Conservation (phyloP, 768 basidiomycete species). For the Clavaria fumosa region DNA sequence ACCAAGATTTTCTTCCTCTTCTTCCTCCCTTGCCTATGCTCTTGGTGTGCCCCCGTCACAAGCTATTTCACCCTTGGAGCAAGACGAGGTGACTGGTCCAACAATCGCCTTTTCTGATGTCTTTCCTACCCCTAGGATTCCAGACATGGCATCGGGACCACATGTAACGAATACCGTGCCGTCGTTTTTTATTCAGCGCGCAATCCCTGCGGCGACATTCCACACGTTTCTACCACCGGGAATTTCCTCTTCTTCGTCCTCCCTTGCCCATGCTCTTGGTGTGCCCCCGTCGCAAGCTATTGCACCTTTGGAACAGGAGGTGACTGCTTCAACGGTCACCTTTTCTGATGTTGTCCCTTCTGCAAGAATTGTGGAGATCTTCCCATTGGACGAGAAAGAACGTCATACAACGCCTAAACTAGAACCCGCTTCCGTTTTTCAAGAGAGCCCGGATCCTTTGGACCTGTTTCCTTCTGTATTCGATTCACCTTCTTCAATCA, state of each 20-base stretch:
- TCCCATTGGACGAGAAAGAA: background rate
- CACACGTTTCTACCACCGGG: conserved; percentile 59
- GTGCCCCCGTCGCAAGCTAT: conserved; percentile 18
- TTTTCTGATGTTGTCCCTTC: conserved; percentile 56
- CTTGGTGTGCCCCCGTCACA: conserved; percentile 32
- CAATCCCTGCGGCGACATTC: conserved; percentile 45
- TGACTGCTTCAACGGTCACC: conserved; percentile 43
- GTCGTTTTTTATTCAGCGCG: conserved; percentile 48
- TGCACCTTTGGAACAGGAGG: conserved; percentile 30
- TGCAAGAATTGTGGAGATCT: conserved; percentile 30
- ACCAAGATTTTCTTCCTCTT: conserved; percentile 44
- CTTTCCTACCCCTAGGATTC: conserved; percentile 46
- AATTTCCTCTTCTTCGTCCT: conserved; percentile 53
- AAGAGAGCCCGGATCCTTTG: conserved; percentile 13
- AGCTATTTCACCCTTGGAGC: conserved; percentile 21
- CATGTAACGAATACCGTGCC: conserved; percentile 45
- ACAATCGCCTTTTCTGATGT: conserved; percentile 48
- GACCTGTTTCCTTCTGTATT: conserved; percentile 20
- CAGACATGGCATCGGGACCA: too few relatives aligned
- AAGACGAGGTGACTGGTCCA: too few relatives aligned
- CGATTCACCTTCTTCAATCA: conserved; percentile 19
- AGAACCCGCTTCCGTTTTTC: background rate
- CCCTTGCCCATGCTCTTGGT: conserved; percentile 61
- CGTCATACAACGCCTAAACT: background rate
- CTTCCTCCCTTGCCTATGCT: conserved; percentile 65